Evolutionary conservation across 345 rosid species (phyloP), one percentile per base, ranked within the genome.

Genomic region (Tarenaya hassleriana): DNA sequence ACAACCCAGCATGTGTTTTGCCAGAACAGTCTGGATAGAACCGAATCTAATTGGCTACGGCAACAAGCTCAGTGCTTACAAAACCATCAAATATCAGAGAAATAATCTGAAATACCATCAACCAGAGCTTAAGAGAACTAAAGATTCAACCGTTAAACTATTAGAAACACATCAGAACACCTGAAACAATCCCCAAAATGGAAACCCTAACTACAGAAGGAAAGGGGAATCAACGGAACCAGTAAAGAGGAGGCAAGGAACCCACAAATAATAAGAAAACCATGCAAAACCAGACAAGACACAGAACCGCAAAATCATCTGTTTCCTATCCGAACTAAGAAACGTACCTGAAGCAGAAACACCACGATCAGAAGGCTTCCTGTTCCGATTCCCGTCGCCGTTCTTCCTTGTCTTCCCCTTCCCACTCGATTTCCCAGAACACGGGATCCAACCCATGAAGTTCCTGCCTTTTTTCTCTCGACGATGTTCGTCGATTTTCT

Each of bases 401-500:
- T 73, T 70, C 53, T 56, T 71, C 66, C 73, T 67, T 13, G 62
- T 27, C 50, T 68, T 74, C 16, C 65, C 52, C 51, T 34, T 72
- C 18, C 60, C 72, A 8, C 52, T 71, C n/a, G 86, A 69, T 46
- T 69, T 65, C 13, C 94, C 94, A 59, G 78, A 78, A 57, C 94
- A 84, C 4, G 80, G 85, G 53, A 84, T 62, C 88, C 94, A 84
- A 29, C 83, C 73, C 94, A 84, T 81, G 67, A 19, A 47, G 55
- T 55, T 40, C 47, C 43, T 52, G 20, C 34, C 42, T 50, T 52
- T 50, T 52, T 50, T 55, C 60, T 43, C 24, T 58, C 20, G 13
- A 0, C 13, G 10, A 35, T 35, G 40, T 7, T 62, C 56, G 9
- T 48, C 49, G 18, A 16, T 14, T 33, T 29, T n/a, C n/a, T 45